phyloP scores from a whole-genome alignment of 495 filamentous ascomycete genomes.

The Terfezia boudieri region DNA sequence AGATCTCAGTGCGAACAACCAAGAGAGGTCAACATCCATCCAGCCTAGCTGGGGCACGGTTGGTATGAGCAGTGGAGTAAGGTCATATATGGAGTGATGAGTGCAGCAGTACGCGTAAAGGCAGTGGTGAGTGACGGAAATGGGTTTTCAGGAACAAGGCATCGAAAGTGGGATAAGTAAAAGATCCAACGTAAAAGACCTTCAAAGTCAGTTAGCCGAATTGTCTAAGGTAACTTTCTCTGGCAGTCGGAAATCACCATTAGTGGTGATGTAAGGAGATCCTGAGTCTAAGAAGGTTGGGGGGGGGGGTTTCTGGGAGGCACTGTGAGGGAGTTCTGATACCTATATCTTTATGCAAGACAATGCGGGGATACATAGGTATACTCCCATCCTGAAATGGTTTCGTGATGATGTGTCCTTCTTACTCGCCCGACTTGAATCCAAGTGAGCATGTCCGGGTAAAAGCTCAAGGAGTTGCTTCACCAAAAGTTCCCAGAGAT shows the following conservation, averaged over 20 bases:
- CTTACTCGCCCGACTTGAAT: no score
- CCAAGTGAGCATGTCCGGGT: no score
- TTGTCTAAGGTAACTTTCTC: not conserved
- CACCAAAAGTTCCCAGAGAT: no score
- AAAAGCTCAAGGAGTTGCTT: no score
- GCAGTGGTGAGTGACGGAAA: not conserved
- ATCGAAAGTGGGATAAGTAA: not conserved
- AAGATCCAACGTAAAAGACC: not conserved
- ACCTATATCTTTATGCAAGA: not conserved
- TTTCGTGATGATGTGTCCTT: no score
- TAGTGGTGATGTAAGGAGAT: not conserved
- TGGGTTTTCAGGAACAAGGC: not conserved
- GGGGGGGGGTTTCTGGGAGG: not conserved
- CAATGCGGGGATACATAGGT: no score
- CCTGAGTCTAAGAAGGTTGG: no score
- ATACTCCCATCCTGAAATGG: no score
- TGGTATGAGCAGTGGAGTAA: not conserved
- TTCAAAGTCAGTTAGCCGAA: not conserved
- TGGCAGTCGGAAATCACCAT: not conserved
- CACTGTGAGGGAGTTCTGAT: not conserved
- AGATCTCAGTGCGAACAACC: no score
- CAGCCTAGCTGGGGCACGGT: no score
- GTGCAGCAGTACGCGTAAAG: not conserved
- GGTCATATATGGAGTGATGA: not conserved
- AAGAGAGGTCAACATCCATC: no score